Conservation (phyloP, 2,329 filamentous ascomycete genomes). For the Colletotrichum lentis region DNA sequence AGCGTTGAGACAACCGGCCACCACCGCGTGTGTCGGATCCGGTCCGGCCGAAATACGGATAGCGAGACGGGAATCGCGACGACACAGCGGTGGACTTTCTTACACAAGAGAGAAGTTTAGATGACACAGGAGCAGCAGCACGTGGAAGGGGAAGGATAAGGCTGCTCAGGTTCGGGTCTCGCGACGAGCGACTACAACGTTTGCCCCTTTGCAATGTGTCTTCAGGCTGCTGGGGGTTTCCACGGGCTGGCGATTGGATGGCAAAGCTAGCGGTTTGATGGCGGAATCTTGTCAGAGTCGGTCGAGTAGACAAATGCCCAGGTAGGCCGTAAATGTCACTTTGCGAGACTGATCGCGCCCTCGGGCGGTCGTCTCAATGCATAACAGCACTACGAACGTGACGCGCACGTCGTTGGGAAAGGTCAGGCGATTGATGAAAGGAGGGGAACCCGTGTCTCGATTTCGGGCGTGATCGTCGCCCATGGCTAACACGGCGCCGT, state of each 20-base stretch:
- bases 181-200: not conserved
- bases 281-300: not conserved
- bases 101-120: not conserved
- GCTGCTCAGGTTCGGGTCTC: not conserved
- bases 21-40: slow-evolving; percentile 2
- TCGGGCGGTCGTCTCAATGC: not conserved
- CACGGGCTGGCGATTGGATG: not conserved
- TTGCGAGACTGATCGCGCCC: not conserved
- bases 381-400: not conserved
- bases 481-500: not conserved
- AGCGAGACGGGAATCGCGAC: not conserved
- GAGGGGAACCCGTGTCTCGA: slow-evolving; percentile 26
- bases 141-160: slow-evolving; percentile 6
- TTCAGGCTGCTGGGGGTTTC: too few species aligned
- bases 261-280: not conserved
- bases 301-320: not conserved
- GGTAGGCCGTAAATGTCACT: too few species aligned
- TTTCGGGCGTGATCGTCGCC: slow-evolving; percentile 8
- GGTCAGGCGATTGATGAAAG: not conserved
- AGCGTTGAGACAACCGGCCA: slow-evolving; percentile 20
- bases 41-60: slow-evolving; percentile 30
- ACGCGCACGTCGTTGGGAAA: not conserved
- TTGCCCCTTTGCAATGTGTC: not conserved
- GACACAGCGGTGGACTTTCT: not conserved
- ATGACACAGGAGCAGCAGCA: slow-evolving; percentile 2